Base-by-base conservation (phyloP, 1,139 yeast species). In the Taphrina deformans region DNA sequence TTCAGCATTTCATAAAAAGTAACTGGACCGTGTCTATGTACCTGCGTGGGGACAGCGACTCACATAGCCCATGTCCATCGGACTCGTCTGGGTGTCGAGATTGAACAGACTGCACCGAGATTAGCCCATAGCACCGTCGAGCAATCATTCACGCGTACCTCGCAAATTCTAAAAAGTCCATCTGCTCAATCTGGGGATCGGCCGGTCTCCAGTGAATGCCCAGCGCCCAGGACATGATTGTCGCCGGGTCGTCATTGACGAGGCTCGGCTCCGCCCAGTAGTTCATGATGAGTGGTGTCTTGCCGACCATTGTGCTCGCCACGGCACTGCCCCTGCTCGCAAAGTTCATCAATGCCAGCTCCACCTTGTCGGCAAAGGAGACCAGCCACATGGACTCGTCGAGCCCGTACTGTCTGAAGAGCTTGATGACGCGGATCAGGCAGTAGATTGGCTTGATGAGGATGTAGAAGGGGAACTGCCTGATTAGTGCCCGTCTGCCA, bases 331-430 rank as follows among this genome's bases (percentile, higher is more conserved):
- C 48, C 21, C 26, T 7, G 7, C n/a, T 44, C n/a, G 48, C 48
- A 23, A 44, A 44, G 27, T 44, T 16, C 48, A 44, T 44, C 27
- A 44, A 27, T 7, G 48, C 48, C 27, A 44, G n/a, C n/a, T 44
- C 48, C 27, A 44, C 48, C 3, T 27, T 24, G n/a, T 44, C 48
- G n/a, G 48, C 48, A 23, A 44, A 44, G 24, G 48, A 44, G 27
- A 44, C 27, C 27, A 44, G 27, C 48, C 48, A 44, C 48, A 44
- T 44, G 24, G 48, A 44, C n/a, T 44, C 48, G n/a, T 44, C 48
- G n/a, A 44, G 48, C 12, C 27, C 27, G 21, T 21, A 44, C 27
- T 44, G 27, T 21, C 48, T 18, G 27, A 44, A 44, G 27, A 44
- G 48, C 48, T 44, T 44, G 27, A 44, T 23, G n/a, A 44, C 48